Evolutionary conservation across 306 rosid genomes (phyloP), one percentile per base, ranked within the genome.

Genomic region (Quercus gilva): DNA sequence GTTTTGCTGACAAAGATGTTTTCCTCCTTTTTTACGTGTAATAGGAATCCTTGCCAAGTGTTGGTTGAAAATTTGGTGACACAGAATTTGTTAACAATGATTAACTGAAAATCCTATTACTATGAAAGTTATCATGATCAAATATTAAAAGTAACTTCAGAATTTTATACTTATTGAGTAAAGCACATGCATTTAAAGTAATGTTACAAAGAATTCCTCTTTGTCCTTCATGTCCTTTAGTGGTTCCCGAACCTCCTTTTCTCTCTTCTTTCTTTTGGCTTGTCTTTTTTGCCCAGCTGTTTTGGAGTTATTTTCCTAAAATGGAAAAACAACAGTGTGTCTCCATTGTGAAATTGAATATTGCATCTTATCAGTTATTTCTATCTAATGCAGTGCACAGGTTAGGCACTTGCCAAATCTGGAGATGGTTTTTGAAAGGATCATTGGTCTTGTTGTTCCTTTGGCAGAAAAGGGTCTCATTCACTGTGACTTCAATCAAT

Each of bases 401-500:
- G 94, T 92, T 76, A 92, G 87, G 89, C 90, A 92, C 26, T 78
- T 94, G 85, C 90, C 82, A 83, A 94, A 94, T 83, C 97, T 92
- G 55, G 97, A 91, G 69, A 69, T 77, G 23, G 94, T 91, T 87
- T 92, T 94, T 79, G 94, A 92, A 80, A 87, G 90, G 55, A 91
- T 92, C 80, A 57, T 92, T 75, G 93, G 92, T 63, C 77, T 88
- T 61, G 88, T 92, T 77, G 88, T 92, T 86, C 90, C 91, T 74
- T 81, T 92, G 63, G 99, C 99, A 12, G 97, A 94, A 68, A 90
- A 92, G 70, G 97, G 99, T 76, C 93, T 94, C 79, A 94, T 94
- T 80, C 99, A 94, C 76, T 94, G 99, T 29, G 99, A 92, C 88
- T 92, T 91, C 77, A 94, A 92, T 75, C 95, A 94, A 74, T 94